These are phyloP conservation scores for Pterocarpus santalinus DNA, from an alignment of 306 rosid genomes.

Conservation along the genomic window DNA sequence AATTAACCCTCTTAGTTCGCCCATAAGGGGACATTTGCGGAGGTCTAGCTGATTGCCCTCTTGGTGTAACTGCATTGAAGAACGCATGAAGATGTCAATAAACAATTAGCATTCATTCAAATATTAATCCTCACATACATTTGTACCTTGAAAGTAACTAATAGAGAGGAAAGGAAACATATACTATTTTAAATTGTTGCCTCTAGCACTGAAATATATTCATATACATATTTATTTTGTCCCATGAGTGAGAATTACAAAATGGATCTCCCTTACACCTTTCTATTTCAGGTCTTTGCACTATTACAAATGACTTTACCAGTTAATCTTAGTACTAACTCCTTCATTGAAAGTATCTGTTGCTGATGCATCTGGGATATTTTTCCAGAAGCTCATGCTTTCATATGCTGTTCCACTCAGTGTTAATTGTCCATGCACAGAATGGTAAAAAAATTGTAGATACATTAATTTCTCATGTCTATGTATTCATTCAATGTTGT, in stretches of 20 bases:
- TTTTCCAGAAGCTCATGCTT: too few species aligned
- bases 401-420: too few species aligned
- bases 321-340: too few species aligned
- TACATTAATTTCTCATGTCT: background rate
- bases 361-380: too few species aligned
- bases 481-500: background rate
- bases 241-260: too few species aligned
- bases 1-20: conserved; percentile 50
- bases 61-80: conserved; percentile 65
- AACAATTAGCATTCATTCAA: background rate
- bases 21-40: conserved; percentile 65
- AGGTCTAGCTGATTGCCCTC: conserved; percentile 69
- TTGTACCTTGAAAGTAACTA: background rate
- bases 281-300: too few species aligned
- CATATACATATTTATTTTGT: background rate
- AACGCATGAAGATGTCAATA: conserved; percentile 35
- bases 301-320: too few species aligned
- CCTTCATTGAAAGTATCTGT: too few species aligned
- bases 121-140: background rate
- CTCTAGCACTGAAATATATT: background rate
- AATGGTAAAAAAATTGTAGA: background rate
- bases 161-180: background rate
- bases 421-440: background rate
- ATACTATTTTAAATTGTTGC: conserved; percentile 9
- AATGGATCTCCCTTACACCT: too few species aligned